These are phyloP conservation scores for Pichia sp. DNA, from an alignment of 1,139 yeast genomes.

Conservation along the genomic window DNA sequence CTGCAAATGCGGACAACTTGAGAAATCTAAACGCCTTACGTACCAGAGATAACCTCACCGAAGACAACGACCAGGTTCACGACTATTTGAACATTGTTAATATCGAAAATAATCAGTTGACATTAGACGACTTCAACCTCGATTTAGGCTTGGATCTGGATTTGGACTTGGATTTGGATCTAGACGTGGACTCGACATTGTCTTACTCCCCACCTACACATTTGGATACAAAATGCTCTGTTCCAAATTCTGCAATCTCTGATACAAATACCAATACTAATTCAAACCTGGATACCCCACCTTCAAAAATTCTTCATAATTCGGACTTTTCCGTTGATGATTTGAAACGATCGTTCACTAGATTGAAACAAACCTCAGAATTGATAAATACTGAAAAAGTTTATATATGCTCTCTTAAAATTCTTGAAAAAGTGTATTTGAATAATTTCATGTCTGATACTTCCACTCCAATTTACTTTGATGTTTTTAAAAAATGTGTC, in stretches of 20 bases:
- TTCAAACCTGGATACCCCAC: slow-evolving; percentile 14
- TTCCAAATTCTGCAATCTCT: background rate
- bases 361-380: slow-evolving; percentile 43
- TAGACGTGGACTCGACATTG: background rate
- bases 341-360: slow-evolving; percentile 26
- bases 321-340: slow-evolving; percentile 6
- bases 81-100: slow-evolving; percentile 1
- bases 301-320: slow-evolving; percentile 9
- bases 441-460: slow-evolving; percentile 33
- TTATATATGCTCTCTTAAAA: slow-evolving; percentile 41
- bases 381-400: slow-evolving; percentile 44
- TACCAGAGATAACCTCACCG: background rate
- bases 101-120: background rate
- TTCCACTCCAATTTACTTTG: slow-evolving; percentile 31
- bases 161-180: slow-evolving; percentile 1
- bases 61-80: slow-evolving; percentile 4
- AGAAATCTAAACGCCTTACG: background rate
- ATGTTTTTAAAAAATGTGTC: slow-evolving; percentile 29
- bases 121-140: slow-evolving; percentile 4
- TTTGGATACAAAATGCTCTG: background rate
- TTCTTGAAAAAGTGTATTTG: slow-evolving; percentile 39
- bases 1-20: background rate
- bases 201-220: slow-evolving; percentile 1
- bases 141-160: slow-evolving; percentile 4
- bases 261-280: background rate